Evolutionary conservation across 768 basidiomycete genomes (phyloP).

Genomic region (Epithele typhae): DNA sequence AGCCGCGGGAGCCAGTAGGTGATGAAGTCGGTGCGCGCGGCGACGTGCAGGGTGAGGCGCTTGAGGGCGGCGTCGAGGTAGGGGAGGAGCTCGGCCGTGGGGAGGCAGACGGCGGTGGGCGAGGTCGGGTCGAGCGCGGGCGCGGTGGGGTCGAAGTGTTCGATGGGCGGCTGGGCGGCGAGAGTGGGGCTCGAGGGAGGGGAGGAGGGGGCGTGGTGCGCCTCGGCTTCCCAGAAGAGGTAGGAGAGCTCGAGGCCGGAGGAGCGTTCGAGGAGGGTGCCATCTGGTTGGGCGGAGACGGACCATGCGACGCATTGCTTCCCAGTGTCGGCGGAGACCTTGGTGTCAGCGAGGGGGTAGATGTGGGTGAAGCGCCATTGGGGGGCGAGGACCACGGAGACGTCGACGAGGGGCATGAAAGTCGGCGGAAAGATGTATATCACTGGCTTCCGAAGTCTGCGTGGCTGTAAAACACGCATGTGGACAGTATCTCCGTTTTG

Average conservation of each 20-base stretch:
- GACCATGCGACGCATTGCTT: neutral
- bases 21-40: conserved; percentile 42
- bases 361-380: neutral
- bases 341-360: neutral
- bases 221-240: conserved; percentile 1
- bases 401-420: neutral
- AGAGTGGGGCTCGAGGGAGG: too few relatives aligned
- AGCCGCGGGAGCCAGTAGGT: conserved; percentile 47
- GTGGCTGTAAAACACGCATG: too few relatives aligned
- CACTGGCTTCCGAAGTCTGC: too few relatives aligned
- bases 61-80: neutral
- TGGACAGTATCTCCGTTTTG: too few relatives aligned
- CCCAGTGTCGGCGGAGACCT: neutral
- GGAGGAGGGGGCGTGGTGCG: neutral
- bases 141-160: neutral
- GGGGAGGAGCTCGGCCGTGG: neutral
- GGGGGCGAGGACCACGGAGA: neutral
- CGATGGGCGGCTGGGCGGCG: neutral
- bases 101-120: neutral
- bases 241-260: neutral
- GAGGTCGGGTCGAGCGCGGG: neutral
- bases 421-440: neutral
- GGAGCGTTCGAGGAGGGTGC: neutral
- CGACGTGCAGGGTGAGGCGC: conserved; percentile 27
- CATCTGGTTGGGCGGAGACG: neutral